Conservation (phyloP, 1,139 yeast species). For the Kodamaea sp. region DNA sequence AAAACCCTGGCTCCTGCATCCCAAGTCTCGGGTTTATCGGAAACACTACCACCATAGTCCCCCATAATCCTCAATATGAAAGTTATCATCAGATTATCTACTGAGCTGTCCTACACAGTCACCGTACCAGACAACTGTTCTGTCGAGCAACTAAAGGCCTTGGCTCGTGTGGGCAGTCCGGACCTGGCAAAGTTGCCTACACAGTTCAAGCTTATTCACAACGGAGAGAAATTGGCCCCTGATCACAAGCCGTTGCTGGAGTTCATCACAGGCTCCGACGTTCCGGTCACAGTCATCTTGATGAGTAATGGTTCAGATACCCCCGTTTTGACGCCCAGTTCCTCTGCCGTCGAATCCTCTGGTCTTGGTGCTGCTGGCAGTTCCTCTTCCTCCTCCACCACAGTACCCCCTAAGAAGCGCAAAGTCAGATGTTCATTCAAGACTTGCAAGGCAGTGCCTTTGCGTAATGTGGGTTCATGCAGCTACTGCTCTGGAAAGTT, state of each 20-base stretch:
- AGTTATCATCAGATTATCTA: constrained; percentile 44
- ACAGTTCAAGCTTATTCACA: constrained; percentile 50
- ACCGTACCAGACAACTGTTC: constrained; percentile 53
- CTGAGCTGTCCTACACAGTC: constrained; percentile 42
- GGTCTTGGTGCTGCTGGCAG: constrained; percentile 31
- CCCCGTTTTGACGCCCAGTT: constrained; percentile 19
- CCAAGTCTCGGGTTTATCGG: constrained; percentile 3
- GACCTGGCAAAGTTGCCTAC: constrained; percentile 31
- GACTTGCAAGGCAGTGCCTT: constrained; percentile 64
- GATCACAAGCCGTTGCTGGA: constrained; percentile 24
- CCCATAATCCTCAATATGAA: constrained; percentile 26
- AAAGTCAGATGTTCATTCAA: constrained; percentile 65
- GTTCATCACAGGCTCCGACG: constrained; percentile 21
- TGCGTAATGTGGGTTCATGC: constrained; percentile 88
- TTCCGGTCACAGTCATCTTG: constrained; percentile 41
- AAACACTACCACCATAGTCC: neutral
- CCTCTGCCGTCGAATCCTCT: constrained; percentile 12
- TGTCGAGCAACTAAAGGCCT: constrained; percentile 47
- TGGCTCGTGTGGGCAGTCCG: constrained; percentile 47
- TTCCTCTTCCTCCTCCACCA: constrained; percentile 50
- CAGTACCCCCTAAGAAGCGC: constrained; percentile 43
- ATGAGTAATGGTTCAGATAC: constrained; percentile 40
- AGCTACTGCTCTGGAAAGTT: constrained; percentile 82
- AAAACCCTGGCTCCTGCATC: too few species aligned
- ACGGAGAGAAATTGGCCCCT: constrained; percentile 52